phyloP scores from a whole-genome alignment of 1,139 yeast genomes.

The Kurtzmaniella quercitrusa region DNA sequence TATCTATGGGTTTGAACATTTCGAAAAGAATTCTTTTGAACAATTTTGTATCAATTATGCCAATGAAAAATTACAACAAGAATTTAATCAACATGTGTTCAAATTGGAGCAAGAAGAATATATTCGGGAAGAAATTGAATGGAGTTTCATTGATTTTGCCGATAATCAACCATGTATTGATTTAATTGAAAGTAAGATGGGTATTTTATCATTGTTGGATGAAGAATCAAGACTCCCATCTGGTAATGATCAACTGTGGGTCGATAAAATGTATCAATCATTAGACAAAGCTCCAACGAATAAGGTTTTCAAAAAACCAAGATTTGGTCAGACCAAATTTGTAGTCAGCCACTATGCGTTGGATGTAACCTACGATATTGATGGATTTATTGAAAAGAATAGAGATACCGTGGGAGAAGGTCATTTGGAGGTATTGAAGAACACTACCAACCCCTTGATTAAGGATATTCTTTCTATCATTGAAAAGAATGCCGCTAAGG shows the following conservation, averaged over 20 bases:
- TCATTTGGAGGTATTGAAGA: slow-evolving; percentile 77
- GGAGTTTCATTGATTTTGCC: slow-evolving; percentile 94
- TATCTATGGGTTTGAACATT: slow-evolving; percentile 96
- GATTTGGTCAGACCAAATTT: slow-evolving; percentile 90
- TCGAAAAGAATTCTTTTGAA: slow-evolving; percentile 89
- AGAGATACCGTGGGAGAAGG: slow-evolving; percentile 98
- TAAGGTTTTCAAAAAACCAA: slow-evolving; percentile 83
- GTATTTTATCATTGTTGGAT: slow-evolving; percentile 82
- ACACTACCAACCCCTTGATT: slow-evolving; percentile 62
- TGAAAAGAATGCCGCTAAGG: slow-evolving; percentile 56
- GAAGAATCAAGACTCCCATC: slow-evolving; percentile 95
- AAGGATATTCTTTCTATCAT: slow-evolving; percentile 59
- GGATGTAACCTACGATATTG: slow-evolving; percentile 89
- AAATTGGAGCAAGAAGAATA: slow-evolving; percentile 96
- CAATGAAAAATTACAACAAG: slow-evolving; percentile 95
- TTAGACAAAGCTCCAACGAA: slow-evolving; percentile 76
- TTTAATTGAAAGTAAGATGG: slow-evolving; percentile 84
- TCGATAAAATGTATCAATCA: slow-evolving; percentile 83
- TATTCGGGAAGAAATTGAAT: slow-evolving; percentile 84
- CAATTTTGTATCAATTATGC: slow-evolving; percentile 98
- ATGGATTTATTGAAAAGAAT: slow-evolving; percentile 94
- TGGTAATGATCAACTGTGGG: slow-evolving; percentile 91
- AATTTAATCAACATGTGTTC: slow-evolving; percentile 95
- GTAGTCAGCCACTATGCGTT: slow-evolving; percentile 92
- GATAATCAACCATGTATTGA: slow-evolving; percentile 98